Evolutionary conservation across 305 asterid genomes (phyloP), one percentile per base, ranked within the genome.

Genomic region (Fraxinus floribunda): DNA sequence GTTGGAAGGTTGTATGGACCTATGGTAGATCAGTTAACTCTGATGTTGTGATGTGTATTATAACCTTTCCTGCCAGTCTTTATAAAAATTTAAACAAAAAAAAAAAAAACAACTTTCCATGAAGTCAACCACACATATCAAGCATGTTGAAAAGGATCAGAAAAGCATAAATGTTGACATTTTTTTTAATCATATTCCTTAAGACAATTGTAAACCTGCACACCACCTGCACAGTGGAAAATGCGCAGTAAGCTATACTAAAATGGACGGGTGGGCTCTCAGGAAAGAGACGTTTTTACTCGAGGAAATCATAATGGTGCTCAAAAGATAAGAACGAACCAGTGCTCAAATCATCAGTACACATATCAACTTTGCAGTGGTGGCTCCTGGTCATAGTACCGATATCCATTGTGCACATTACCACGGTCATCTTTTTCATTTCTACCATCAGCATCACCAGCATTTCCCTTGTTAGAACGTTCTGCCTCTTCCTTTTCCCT

Each of bases 211-310:
- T 84, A 91, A 90, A 91, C 98, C 95, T 92, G 97, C 95, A 90
- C 91, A 93, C 93, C 94, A 84, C 97, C 98, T 93, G 98, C 97
- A 95, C 94, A 91, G 93, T 90, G 95, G 95, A 93, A 95, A 95
- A 90, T 93, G 97, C 86, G 91, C 93, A 87, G 89, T 93, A 87
- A 93, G 98, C 93, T 86, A 86, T 75, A 76, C 85, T 84, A 87
- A 64, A 78, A 80, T 44, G 39, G 70, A 87, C 85, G 39, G 81
- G 85, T 76, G 83, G 39, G 64, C 35, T 77, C 26, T 46, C 20
- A 78, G 26, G 52, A 78, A 10, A 26, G 11, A 10, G 5, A 66
- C 11, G 34, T 41, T 8, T 24, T 77, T 39, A 5, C 57, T 57
- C 6, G 60, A 66, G n/a, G 36, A 78, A 81, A 73, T 29, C 66